Evolutionary conservation across 306 rosid genomes (phyloP), one percentile per base, ranked within the genome.

Genomic region (Malus asiatica): DNA sequence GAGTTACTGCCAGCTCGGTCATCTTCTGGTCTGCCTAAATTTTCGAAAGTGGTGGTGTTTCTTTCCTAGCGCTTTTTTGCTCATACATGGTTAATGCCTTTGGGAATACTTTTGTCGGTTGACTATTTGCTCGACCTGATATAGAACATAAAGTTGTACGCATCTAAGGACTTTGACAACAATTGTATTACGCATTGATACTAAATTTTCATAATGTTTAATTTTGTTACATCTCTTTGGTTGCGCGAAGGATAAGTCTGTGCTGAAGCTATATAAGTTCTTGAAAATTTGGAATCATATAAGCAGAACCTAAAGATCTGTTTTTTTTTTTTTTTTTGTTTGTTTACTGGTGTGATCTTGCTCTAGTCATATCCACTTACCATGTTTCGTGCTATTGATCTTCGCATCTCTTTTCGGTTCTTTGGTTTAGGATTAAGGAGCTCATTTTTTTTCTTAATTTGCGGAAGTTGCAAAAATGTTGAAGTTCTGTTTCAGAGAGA

Each of bases 11-110:
- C 44, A 29, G 67, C 14, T 35, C 8, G 62, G 9, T 32, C 69
- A 23, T 60, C 45, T 1, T 60, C 70, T 18, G 77, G 77, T 27
- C 62, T 62, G 58, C 79, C 55, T 60, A 59, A 19, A 62, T 78
- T 82, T 79, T 79, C 82, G 52, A 27, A 78, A 68, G 57, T 72
- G 81, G 71, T 71, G 20, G 62, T 55, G 40, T 84, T 70, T 65
- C 33, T 68, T 80, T 78, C 73, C 58, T 19, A 20, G 67, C 73
- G 73, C 48, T 42, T 22, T 48, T n/a, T 27, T 22, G 20, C 19
- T 71, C 42, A 46, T 73, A 72, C 78, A 63, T 58, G n/a, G 71
- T 62, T 76, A 58, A 60, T 23, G 23, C 71, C 79, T 66, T 46
- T 65, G 40, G 23, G 77, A 30, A 73, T 70, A 35, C 78, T 73